Percentiles rank a stretch among this genome's conserved stretches.
Evolutionary conservation across 225 moss, liverwort and hornwort species (phyloP).

Genomic region (Bryum argenteum): DNA sequence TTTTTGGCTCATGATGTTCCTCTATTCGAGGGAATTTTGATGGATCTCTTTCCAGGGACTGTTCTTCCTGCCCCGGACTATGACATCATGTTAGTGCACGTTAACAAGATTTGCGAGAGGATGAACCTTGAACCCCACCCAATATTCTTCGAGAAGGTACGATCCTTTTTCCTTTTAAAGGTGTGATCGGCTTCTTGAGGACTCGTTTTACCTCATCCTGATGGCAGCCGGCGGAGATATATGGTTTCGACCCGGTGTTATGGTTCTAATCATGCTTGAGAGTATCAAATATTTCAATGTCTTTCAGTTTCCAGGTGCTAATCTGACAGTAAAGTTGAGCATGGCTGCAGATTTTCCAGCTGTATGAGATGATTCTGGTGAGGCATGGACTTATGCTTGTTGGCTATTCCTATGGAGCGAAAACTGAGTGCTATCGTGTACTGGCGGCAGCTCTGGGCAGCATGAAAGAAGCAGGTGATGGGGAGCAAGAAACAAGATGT

Average conservation of each 20-base stretch:
- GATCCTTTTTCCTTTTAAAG: neutral
- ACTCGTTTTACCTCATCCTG: constrained; percentile 4
- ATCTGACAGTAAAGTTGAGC: neutral
- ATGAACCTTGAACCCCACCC: constrained; percentile 69
- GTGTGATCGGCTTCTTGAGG: neutral
- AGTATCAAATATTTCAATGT: neutral
- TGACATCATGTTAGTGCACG: constrained; percentile 54
- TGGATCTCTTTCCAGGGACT: constrained; percentile 68
- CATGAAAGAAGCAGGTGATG: constrained; percentile 63
- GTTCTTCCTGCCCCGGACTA: constrained; percentile 61
- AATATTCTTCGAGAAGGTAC: constrained; percentile 64
- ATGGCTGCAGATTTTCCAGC: constrained; percentile 54
- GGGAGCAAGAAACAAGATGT: constrained; percentile 57
- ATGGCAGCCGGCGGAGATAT: neutral
- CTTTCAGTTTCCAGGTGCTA: constrained; percentile 9
- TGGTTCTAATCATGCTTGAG: neutral
- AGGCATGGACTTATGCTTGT: constrained; percentile 80
- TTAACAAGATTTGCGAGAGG: constrained; percentile 57
- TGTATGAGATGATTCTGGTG: constrained; percentile 80
- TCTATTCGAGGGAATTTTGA: constrained; percentile 69
- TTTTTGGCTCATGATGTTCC: constrained; percentile 76
- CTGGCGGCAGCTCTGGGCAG: constrained; percentile 64
- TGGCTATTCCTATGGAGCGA: constrained; percentile 74
- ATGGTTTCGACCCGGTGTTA: neutral
- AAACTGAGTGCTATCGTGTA: constrained; percentile 65